Conservation (phyloP, 345 rosid species). For the Limnanthes douglasii region DNA sequence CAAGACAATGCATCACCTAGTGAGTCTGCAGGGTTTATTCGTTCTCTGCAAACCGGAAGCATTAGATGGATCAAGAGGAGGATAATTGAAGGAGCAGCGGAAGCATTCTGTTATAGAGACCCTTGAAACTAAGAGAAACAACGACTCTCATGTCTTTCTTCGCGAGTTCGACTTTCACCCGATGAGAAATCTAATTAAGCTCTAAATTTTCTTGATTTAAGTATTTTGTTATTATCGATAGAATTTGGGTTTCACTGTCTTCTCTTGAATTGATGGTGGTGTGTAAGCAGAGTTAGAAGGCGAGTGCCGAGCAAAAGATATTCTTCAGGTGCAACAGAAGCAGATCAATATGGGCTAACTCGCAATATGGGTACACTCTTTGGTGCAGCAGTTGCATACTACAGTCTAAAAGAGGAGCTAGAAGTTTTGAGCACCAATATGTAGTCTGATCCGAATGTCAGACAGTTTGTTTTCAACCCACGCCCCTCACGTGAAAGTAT, state of each 20-base stretch:
- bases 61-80: too few species aligned
- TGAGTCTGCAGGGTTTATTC: too few species aligned
- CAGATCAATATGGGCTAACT: slow-evolving; percentile 37
- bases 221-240: not conserved
- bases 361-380: slow-evolving; percentile 53
- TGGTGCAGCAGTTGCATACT: slow-evolving; percentile 59
- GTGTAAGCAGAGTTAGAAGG: slow-evolving; percentile 39
- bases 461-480: slow-evolving; percentile 22
- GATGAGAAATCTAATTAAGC: slow-evolving; percentile 31
- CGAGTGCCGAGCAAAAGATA: slow-evolving; percentile 17
- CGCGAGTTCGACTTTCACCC: slow-evolving; percentile 61
- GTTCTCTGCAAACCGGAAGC: too few species aligned
- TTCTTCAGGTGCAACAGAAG: slow-evolving; percentile 55
- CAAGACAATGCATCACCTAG: too few species aligned
- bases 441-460: slow-evolving; percentile 50
- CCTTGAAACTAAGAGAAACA: slow-evolving; percentile 29
- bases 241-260: too few species aligned
- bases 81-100: too few species aligned
- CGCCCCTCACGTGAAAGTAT: too few species aligned
- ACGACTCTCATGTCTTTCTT: slow-evolving; percentile 32
- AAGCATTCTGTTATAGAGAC: slow-evolving; percentile 43
- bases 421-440: slow-evolving; percentile 35
- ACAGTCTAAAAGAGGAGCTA: slow-evolving; percentile 14
- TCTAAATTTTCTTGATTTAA: not conserved
- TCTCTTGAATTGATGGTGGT: too few species aligned